Base-by-base conservation (phyloP, 2,329 filamentous ascomycete species). In the Bipolaris gigantea region DNA sequence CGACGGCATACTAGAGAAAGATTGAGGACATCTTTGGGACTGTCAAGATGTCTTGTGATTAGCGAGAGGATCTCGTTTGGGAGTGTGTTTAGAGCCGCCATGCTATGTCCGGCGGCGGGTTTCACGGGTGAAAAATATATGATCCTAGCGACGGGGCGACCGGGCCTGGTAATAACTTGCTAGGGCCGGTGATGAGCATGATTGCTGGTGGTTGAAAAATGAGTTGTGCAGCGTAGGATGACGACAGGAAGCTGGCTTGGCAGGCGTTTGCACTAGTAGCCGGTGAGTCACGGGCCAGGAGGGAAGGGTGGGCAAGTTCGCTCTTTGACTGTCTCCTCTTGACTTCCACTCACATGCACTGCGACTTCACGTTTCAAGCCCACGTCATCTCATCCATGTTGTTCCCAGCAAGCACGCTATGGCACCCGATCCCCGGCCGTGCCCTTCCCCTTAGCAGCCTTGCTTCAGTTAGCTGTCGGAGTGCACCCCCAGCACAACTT, bases 61-160 rank as follows among this genome's bases (percentile, higher is more conserved):
- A 71, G 60, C 15, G 67, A 70, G 13, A 73, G 64, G 8, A 73
- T 61, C 53, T 73, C 71, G 45, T 71, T 71, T 8, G 71, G 70
- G 18, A 73, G 61, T 15, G 54, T 57, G 33, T 60, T 57, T 43
- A 73, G 63, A 8, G 57, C 53, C 44, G 62, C 57, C 66, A 68
- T 70, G 21, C 13, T 40, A 23, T 19, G n/a, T 42, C 25, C 10
- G 33, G 34, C 27, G 25, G 18, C 11, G 47, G 11, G 18, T 10
- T 11, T 11, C 11, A 21, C 1, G 3, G 32, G 6, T 15, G 6
- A 16, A 32, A 32, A 27, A 27, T 41, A 15, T 13, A 4, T 16
- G 19, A 13, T 46, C 32, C n/a, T 15, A 21, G 21, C 23, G 11
- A 8, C 30, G 3, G 9, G 10, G 11, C 11, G 9, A 10, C 4